Percentiles rank a stretch among this genome's conserved stretches.
These are phyloP conservation scores for Epichloe coenophiala DNA, from an alignment of 2,329 filamentous ascomycete genomes.

Conservation along the genomic window DNA sequence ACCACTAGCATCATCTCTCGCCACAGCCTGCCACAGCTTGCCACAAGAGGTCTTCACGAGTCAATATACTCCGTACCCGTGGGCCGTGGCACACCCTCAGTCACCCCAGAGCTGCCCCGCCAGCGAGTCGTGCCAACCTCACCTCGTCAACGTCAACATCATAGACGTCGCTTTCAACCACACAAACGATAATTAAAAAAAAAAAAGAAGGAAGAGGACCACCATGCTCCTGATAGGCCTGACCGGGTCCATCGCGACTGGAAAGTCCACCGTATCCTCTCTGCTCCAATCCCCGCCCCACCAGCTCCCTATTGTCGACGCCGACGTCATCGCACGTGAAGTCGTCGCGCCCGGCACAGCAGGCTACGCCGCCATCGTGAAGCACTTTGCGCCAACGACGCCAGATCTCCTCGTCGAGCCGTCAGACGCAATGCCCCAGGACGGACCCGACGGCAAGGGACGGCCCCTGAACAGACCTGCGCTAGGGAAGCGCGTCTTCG, in stretches of 20 bases:
- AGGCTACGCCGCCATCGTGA: slow-evolving; percentile 71
- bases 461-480: slow-evolving; percentile 74
- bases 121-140: no score
- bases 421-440: slow-evolving; percentile 35
- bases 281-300: slow-evolving; percentile 71
- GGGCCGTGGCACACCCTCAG: no score
- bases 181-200: neutral
- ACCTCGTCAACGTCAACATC: no score
- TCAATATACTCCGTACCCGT: no score
- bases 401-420: slow-evolving; percentile 67
- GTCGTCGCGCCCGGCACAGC: slow-evolving; percentile 86
- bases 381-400: slow-evolving; percentile 67
- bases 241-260: slow-evolving; percentile 93
- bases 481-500: slow-evolving; percentile 77
- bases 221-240: slow-evolving; percentile 59
- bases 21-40: no score
- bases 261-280: slow-evolving; percentile 88
- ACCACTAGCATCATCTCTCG: neutral
- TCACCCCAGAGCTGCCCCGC: no score
- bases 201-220: neutral
- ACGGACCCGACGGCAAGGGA: slow-evolving; percentile 47
- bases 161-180: no score
- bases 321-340: slow-evolving; percentile 80
- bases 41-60: no score
- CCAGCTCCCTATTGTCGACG: slow-evolving; percentile 82